Evolutionary conservation across 352 stramenopile genomes (phyloP), one percentile per base, ranked within the genome.

Genomic region (Phytophthora syringae): DNA sequence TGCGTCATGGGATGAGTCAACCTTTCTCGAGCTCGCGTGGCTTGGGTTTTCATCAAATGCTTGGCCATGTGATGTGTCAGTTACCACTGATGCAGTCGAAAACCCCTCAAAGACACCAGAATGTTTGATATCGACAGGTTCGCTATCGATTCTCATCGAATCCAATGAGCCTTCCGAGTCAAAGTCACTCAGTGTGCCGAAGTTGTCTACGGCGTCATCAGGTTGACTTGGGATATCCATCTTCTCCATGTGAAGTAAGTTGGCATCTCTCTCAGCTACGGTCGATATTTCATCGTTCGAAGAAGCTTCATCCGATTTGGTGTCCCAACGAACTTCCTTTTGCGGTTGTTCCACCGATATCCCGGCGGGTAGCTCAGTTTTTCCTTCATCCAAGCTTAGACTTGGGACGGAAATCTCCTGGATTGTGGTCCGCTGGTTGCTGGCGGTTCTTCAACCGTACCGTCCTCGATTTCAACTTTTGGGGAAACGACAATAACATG

Each of bases 391-490:
- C 28, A 51, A 48, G 22, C 25, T 45, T 27, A 34, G 7, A 16
- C 22, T 58, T 45, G 20, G 4, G n/a, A 32, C 20, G 32, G 20
- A 34, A 39, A 20, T 30, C 4, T 61, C 32, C 2, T 21, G 10
- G 27, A 21, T 7, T 48, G 20, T 30, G 30, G 32, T 48, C 25
- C 54, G 39, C 20, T 57, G 42, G 20, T 60, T 13, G 27, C 15
- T 39, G 40, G 21, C 22, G 22, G 18, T 24, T 65, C 21, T 24
- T 32, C 24, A 36, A 21, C 36, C 30, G 11, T 48, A 20, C 32
- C 15, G 42, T 57, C 56, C 25, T 47, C 37, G 40, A 37, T 32
- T 2, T 28, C 48, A 40, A 13, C 13, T 22, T 67, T 37, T 48
- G 52, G 12, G 16, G 21, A 30, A 34, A 40, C 11, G 21, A 6